A percentile compares a stretch with the other conserved stretches of the same genome.
phyloP scores from a whole-genome alignment of 192 early-diverging fungal species.

The Coemansia brasiliensis region DNA sequence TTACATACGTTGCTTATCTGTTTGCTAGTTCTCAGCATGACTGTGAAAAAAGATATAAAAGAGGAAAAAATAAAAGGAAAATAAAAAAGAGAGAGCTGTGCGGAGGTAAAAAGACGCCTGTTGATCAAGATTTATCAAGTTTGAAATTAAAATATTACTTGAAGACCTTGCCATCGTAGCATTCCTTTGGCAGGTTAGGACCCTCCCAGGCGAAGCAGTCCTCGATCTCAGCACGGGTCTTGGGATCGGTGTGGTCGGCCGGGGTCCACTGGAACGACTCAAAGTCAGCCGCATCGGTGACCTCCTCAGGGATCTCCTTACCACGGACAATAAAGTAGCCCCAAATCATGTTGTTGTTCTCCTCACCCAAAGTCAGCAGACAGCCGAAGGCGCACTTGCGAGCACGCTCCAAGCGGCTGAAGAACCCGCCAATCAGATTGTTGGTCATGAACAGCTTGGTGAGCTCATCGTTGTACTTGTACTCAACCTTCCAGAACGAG shows the following conservation, averaged over 20 bases:
- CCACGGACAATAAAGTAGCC: conserved; percentile 96
- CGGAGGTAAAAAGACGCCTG: too few relatives aligned
- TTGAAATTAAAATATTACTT: conserved; percentile 55
- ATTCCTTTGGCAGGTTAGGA: conserved; percentile 67
- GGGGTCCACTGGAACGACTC: conserved; percentile 83
- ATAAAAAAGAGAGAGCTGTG: too few relatives aligned
- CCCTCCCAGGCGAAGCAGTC: conserved; percentile 90
- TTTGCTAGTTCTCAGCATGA: background rate
- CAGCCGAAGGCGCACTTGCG: conserved; percentile 95
- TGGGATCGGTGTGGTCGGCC: conserved; percentile 68
- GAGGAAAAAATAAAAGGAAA: too few relatives aligned
- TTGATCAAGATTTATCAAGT: too few relatives aligned
- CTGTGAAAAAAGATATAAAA: too few relatives aligned
- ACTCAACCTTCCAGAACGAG: conserved; percentile 89
- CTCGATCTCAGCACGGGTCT: conserved; percentile 60
- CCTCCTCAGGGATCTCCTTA: conserved; percentile 73
- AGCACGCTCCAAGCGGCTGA: conserved; percentile 85
- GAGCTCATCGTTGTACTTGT: conserved; percentile 96
- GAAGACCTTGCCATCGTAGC: conserved; percentile 85
- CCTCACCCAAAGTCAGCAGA: conserved; percentile 78
- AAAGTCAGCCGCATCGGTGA: conserved; percentile 83
- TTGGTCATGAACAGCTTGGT: conserved; percentile 86
- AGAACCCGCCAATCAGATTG: conserved; percentile 94
- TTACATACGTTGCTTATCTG: background rate
- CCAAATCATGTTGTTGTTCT: conserved; percentile 85